phyloP scores from a whole-genome alignment of 2,329 filamentous ascomycete species.

The Fusarium sp. region DNA sequence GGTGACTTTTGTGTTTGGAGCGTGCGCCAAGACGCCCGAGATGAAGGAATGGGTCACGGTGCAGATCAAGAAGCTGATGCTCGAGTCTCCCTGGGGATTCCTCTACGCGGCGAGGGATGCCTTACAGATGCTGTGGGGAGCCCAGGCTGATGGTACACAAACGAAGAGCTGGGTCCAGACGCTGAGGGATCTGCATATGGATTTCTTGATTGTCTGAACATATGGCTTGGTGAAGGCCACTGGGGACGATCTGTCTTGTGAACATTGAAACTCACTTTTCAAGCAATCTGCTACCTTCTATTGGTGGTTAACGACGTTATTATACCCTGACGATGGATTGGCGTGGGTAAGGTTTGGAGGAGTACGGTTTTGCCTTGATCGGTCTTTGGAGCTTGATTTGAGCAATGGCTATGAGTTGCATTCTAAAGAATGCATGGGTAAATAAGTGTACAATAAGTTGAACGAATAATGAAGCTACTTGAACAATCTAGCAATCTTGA shows the following conservation, averaged over 20 bases:
- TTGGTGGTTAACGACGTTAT: not conserved
- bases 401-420: slow-evolving; percentile 6
- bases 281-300: not conserved
- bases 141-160: slow-evolving; percentile 48
- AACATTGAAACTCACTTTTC: not conserved
- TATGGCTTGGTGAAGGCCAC: slow-evolving; percentile 41
- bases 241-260: not conserved
- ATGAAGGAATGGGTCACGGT: slow-evolving; percentile 63
- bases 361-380: not conserved
- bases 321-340: slow-evolving; percentile 6
- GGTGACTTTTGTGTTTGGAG: slow-evolving; percentile 68
- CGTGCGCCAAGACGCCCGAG: slow-evolving; percentile 58
- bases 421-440: slow-evolving; percentile 62
- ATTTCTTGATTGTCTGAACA: slow-evolving; percentile 54
- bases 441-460: not conserved
- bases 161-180: slow-evolving; percentile 57
- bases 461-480: slow-evolving; percentile 1
- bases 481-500: not conserved
- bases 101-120: slow-evolving; percentile 60
- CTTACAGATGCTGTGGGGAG: slow-evolving; percentile 58
- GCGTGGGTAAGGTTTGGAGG: not conserved
- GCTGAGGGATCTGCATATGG: slow-evolving; percentile 55
- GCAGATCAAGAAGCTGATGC: slow-evolving; percentile 55
- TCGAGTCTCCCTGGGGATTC: slow-evolving; percentile 62
- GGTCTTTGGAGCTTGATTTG: not conserved